phyloP scores from a whole-genome alignment of 306 rosid genomes.

The Echinosophora koreensis region DNA sequence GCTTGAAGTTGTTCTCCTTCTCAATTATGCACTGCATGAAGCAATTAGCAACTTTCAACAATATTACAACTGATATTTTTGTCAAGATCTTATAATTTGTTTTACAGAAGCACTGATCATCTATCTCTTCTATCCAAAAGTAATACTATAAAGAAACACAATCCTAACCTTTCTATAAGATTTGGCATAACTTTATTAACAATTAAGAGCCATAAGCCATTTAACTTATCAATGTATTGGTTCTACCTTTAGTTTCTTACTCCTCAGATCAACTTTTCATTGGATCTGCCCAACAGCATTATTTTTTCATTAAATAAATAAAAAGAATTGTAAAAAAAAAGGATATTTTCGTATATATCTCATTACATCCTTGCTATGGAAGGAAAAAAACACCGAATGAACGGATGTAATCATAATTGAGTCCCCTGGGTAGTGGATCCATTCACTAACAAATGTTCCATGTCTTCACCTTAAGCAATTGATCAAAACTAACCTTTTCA shows the following conservation, averaged over 20 bases:
- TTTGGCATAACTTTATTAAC: constrained; percentile 3
- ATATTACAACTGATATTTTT: not conserved
- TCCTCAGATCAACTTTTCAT: not conserved
- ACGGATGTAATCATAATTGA: not conserved
- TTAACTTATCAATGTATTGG: constrained; percentile 10
- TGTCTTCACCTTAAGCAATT: not conserved
- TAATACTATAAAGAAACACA: not conserved
- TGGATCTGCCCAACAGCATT: not conserved
- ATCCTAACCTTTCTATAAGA: not conserved
- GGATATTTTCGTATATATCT: not conserved
- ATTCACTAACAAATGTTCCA: not conserved
- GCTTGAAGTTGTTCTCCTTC: constrained; percentile 91
- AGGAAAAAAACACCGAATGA: not conserved
- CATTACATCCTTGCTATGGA: not conserved
- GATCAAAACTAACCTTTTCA: constrained; percentile 66
- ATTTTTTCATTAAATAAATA: not conserved
- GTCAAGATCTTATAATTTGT: not conserved
- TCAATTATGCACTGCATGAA: constrained; percentile 64
- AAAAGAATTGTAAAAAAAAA: not conserved
- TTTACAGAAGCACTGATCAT: not conserved
- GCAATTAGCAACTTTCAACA: constrained; percentile 12
- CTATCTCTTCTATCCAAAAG: not conserved
- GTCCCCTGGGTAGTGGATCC: not conserved
- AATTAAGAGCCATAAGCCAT: not conserved
- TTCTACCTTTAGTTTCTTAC: constrained; percentile 7